Evolutionary conservation across 192 early-diverging fungal species (phyloP), one percentile per base, ranked within the genome.

Genomic region (Chytriomyces hyalinus): DNA sequence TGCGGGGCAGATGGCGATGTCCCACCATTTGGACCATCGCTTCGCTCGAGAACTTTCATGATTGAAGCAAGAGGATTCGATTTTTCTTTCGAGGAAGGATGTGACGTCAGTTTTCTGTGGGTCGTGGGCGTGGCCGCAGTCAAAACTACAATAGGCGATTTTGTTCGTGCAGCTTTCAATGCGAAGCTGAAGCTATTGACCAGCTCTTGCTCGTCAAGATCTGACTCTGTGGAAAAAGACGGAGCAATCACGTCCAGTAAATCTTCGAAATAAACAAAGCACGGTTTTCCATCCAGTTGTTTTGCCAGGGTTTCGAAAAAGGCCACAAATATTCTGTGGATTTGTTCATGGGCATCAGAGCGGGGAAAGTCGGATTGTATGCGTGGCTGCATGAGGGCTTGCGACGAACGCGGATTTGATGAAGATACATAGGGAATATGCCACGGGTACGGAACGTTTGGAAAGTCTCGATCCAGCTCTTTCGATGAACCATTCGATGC

Each of bases 351-450:
- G 57, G 20, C 20, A 7, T 71, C 69, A 22, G 22, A 36, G 22
- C 69, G 69, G 3, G 48, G 69, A n/a, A 57, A 50, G 20, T 71
- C 69, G 8, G 51, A 59, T 71, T 71, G 69, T 22, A 71, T 71
- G 6, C 69, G 48, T 2, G 69, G 69, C 17, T 28, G 17, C 49
- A 71, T 53, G 8, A 71, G 69, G 11, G 51, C 10, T 57, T 57
- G 47, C 11, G 63, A 13, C 26, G 11, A 13, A 15, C 26, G 24
- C 8, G 69, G 69, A 0, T 50, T 20, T 71, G 9, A 9, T 8
- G 49, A 36, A 0, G 69, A 44, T 9, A 26, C 57, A 26, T 71
- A 71, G n/a, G 69, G 48, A 26, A 15, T 22, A 44, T 57, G 57
- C 69, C 69, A 71, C 9, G 69, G 69, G 36, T 57, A 71, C 36